phyloP scores from a whole-genome alignment of 2,329 filamentous ascomycete genomes.

The Fusarium bactridioides region DNA sequence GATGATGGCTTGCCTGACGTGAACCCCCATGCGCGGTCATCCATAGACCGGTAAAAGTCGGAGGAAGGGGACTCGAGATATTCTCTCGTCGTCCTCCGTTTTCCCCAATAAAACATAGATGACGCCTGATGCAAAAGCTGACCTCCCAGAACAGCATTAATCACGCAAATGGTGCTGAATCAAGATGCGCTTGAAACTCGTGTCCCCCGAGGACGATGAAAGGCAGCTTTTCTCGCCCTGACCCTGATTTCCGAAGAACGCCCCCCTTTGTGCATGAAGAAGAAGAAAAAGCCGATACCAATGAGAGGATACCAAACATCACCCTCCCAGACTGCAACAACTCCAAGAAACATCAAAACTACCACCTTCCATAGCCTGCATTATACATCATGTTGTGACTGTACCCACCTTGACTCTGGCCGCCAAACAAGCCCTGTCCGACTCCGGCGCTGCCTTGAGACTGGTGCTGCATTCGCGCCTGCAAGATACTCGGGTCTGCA shows the following conservation, averaged over 20 bases:
- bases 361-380: conserved; percentile 76
- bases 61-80: conserved; percentile 30
- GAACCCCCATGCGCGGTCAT: conserved; percentile 38
- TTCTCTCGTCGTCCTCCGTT: conserved; percentile 32
- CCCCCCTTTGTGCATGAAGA: conserved; percentile 36
- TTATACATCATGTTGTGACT: conserved; percentile 86
- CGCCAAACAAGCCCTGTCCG: conserved; percentile 89
- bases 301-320: conserved; percentile 38
- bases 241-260: conserved; percentile 43
- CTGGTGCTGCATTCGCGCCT: conserved; percentile 94
- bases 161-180: conserved; percentile 46
- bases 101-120: conserved; percentile 41
- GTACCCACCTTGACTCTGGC: conserved; percentile 95
- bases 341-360: conserved; percentile 38
- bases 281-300: conserved; percentile 29
- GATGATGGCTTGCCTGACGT: conserved; percentile 73
- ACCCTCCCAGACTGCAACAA: conserved; percentile 24
- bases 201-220: conserved; percentile 41
- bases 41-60: conserved; percentile 34
- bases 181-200: conserved; percentile 43
- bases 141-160: conserved; percentile 41
- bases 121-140: conserved; percentile 45
- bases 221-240: conserved; percentile 28
- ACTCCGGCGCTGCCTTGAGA: conserved; percentile 82
- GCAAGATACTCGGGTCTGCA: conserved; percentile 99